Conservation (phyloP, 768 basidiomycete genomes). For the Antrodiella citrinella region DNA sequence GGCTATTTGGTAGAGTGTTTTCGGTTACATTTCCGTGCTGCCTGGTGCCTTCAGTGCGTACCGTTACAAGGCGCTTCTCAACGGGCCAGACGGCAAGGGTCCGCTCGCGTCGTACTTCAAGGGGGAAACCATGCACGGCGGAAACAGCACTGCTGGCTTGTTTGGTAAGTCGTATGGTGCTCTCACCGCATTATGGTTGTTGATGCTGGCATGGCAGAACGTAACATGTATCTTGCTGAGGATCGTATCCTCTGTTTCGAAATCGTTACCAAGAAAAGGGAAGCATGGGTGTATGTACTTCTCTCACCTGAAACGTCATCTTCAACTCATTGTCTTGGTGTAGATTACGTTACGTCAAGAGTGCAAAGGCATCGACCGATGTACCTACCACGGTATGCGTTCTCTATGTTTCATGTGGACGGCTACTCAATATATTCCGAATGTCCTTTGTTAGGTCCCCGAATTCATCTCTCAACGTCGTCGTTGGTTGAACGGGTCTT, state of each 20-base stretch:
- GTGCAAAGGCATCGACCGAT: conserved; percentile 93
- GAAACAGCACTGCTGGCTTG: conserved; percentile 51
- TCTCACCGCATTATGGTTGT: too few species aligned
- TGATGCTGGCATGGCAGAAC: too few species aligned
- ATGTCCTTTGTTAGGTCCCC: conserved; percentile 41
- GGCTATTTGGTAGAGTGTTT: conserved; percentile 50
- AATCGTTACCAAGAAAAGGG: conserved; percentile 82
- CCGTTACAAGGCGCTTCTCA: conserved; percentile 79
- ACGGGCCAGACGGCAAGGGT: conserved; percentile 82
- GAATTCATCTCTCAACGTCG: conserved; percentile 95
- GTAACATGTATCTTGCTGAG: conserved; percentile 91
- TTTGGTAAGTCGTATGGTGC: conserved; percentile 42
- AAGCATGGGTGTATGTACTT: conserved; percentile 66
- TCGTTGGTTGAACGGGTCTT: conserved; percentile 81
- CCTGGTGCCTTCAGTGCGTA: conserved; percentile 93
- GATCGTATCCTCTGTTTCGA: conserved; percentile 91
- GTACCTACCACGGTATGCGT: conserved; percentile 67
- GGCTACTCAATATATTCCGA: not conserved
- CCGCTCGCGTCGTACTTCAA: conserved; percentile 92
- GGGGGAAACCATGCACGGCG: conserved; percentile 81
- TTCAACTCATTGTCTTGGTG: not conserved
- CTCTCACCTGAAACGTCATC: not conserved
- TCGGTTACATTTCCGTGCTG: conserved; percentile 81
- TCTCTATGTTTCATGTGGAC: not conserved
- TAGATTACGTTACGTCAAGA: conserved; percentile 84